Conservation (phyloP, 345 rosid genomes). For the Mallotus nudiflorus region DNA sequence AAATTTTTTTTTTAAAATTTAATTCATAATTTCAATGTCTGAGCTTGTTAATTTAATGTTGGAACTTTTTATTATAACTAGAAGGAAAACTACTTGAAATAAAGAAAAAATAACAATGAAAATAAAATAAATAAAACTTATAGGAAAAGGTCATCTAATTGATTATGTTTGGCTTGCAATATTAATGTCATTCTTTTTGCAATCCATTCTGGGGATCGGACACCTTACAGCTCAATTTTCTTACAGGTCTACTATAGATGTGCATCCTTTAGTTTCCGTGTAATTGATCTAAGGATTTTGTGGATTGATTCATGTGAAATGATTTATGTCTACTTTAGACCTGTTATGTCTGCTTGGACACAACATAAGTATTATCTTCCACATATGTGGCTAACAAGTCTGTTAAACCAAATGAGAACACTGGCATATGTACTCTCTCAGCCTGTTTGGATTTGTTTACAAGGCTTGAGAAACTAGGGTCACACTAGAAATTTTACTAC, state of each 20-base stretch:
- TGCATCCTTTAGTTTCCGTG: constrained; percentile 14
- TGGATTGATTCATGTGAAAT: constrained; percentile 6
- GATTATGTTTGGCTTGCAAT: constrained; percentile 29
- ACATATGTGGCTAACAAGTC: constrained; percentile 17
- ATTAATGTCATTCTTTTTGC: constrained; percentile 21
- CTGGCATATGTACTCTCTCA: constrained; percentile 20
- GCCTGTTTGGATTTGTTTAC: constrained; percentile 35
- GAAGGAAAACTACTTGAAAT: no score
- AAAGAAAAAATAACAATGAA: no score
- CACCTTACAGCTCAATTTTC: constrained; percentile 36
- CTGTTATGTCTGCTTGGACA: constrained; percentile 3
- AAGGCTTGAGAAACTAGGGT: constrained; percentile 32
- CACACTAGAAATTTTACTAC: constrained; percentile 30
- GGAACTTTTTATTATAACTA: no score
- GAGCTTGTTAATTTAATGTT: no score
- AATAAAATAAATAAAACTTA: no score
- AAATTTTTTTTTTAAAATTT: no score
- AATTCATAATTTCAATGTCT: no score
- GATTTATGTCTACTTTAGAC: constrained; percentile 8
- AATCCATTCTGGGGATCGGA: constrained; percentile 28
- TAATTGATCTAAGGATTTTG: background rate
- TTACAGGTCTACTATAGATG: constrained; percentile 30
- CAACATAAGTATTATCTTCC: constrained; percentile 2
- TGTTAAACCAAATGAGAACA: constrained; percentile 16
- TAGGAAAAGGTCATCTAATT: constrained; percentile 23